Conservation (phyloP, 495 filamentous ascomycete species). For the Penicillium longicatenatum region DNA sequence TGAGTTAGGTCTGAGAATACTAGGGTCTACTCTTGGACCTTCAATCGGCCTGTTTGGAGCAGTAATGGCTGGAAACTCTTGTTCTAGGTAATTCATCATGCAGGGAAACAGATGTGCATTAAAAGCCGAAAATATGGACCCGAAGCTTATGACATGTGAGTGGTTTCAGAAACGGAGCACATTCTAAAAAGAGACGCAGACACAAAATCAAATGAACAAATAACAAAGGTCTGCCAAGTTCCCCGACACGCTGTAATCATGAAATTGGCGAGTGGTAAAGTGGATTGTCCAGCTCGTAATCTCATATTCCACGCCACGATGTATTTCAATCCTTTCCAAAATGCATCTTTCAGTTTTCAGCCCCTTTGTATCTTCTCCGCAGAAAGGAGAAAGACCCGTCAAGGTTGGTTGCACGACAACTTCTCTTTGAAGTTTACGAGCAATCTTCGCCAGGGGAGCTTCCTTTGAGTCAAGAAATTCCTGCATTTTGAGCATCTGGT, state of each 20-base stretch:
- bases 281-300: neutral
- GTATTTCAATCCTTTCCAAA: neutral
- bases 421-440: neutral
- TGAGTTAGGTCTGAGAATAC: no score
- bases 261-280: neutral
- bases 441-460: neutral
- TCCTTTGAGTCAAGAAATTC: neutral
- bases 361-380: neutral
- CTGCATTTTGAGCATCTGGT: neutral
- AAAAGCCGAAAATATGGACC: no score
- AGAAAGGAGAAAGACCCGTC: neutral
- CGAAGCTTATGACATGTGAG: no score
- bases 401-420: neutral
- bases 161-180: neutral
- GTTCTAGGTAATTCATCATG: no score
- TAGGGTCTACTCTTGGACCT: no score
- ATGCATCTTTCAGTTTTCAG: neutral
- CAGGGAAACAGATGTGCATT: no score
- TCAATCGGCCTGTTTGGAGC: no score
- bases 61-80: no score
- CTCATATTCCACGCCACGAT: neutral
- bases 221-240: neutral
- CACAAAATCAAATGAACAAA: neutral
- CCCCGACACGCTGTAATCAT: neutral
- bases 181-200: neutral